phyloP scores from a whole-genome alignment of 768 basidiomycete genomes.

The Tulasnella sp. region DNA sequence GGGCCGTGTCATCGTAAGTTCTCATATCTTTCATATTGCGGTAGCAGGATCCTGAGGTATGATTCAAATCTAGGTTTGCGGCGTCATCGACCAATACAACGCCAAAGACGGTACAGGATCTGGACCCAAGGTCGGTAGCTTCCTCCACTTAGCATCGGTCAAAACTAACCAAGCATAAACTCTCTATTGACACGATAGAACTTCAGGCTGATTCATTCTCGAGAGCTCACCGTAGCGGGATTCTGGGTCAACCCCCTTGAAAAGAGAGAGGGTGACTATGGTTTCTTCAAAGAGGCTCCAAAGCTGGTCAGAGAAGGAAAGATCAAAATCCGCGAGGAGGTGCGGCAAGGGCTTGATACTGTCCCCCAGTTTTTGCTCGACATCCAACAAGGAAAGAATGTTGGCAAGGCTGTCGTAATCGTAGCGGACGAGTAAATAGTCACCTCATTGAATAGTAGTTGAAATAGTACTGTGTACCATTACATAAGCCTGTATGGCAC shows the following conservation, averaged over 20 bases:
- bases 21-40: background rate
- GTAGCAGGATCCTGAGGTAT: background rate
- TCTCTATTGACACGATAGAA: background rate
- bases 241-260: background rate
- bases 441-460: too few relatives aligned
- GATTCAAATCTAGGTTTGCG: background rate
- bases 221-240: background rate
- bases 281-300: conserved; percentile 36
- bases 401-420: conserved; percentile 40
- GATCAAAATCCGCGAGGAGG: conserved; percentile 40
- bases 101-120: background rate
- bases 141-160: background rate
- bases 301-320: conserved; percentile 39
- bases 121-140: background rate
- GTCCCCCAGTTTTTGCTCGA: conserved; percentile 41
- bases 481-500: too few relatives aligned
- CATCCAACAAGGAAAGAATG: conserved; percentile 36
- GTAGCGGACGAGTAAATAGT: conserved; percentile 30
- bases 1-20: background rate
- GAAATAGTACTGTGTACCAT: too few relatives aligned
- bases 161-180: background rate
- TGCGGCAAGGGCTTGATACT: conserved; percentile 41
- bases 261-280: conserved; percentile 27
- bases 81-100: background rate
- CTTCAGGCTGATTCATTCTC: background rate